Evolutionary conservation across 768 basidiomycete genomes (phyloP).

Genomic region (Boletales sp.): DNA sequence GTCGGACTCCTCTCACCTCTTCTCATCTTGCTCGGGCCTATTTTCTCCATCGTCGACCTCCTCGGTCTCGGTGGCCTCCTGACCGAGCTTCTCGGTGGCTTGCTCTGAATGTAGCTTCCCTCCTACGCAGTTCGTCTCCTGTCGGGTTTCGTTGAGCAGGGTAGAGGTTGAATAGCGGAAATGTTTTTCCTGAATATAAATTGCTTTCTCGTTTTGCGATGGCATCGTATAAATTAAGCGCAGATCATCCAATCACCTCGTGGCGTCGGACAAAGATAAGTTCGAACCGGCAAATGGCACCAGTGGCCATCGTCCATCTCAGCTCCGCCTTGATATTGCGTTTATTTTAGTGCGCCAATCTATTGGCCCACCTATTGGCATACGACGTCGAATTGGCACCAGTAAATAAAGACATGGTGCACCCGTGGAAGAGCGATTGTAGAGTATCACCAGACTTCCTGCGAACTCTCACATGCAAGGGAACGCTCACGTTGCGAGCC

Average conservation of each 20-base stretch:
- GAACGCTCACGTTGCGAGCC: too few species aligned
- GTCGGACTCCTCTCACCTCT: constrained; percentile 2
- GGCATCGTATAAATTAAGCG: too few species aligned
- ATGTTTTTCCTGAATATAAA: too few species aligned
- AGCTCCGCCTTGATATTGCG: too few species aligned
- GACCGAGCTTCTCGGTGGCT: neutral
- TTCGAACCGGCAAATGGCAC: too few species aligned
- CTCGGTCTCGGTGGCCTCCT: constrained; percentile 5
- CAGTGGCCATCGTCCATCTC: too few species aligned
- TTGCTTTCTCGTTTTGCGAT: too few species aligned
- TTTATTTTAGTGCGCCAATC: too few species aligned
- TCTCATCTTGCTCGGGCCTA: constrained; percentile 1
- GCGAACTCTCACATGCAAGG: too few species aligned
- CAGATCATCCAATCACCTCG: neutral
- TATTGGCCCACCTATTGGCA: neutral
- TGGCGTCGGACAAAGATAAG: neutral
- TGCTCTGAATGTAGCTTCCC: constrained; percentile 1
- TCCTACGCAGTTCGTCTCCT: neutral
- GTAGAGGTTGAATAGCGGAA: neutral
- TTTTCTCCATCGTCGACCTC: constrained; percentile 5
- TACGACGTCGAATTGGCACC: neutral
- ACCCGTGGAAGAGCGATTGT: too few species aligned
- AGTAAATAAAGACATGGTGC: neutral
- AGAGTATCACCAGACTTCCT: too few species aligned
- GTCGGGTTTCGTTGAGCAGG: too few species aligned